Evolutionary conservation across 2,329 filamentous ascomycete species (phyloP).

Genomic region (Fusarium nelsonii): DNA sequence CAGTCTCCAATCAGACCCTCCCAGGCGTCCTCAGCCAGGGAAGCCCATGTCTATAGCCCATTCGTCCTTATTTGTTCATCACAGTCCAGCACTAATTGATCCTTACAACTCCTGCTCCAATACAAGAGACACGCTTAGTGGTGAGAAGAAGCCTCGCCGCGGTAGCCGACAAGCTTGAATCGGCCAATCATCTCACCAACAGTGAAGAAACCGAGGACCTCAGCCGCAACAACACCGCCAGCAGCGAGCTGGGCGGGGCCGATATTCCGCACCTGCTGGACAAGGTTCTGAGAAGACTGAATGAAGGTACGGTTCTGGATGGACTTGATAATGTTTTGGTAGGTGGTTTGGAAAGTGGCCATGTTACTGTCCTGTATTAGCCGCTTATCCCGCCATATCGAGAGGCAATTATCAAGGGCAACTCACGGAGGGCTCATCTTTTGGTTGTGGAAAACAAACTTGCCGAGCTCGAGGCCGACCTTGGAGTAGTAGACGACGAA

Average conservation of each 20-base stretch:
- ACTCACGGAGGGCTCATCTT: constrained; percentile 96
- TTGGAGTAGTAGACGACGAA: constrained; percentile 91
- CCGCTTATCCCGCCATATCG: constrained; percentile 13
- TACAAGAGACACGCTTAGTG: constrained; percentile 59
- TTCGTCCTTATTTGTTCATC: constrained; percentile 39
- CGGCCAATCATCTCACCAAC: constrained; percentile 96
- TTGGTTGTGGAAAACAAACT: constrained; percentile 87
- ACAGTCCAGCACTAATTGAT: constrained; percentile 29
- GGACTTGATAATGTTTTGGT: constrained; percentile 78
- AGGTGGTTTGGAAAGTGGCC: constrained; percentile 87
- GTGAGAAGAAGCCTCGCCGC: constrained; percentile 74
- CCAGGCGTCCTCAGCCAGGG: constrained; percentile 34
- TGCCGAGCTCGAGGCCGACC: constrained; percentile 87
- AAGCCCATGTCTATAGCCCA: constrained; percentile 44
- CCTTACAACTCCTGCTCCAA: constrained; percentile 25
- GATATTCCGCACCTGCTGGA: constrained; percentile 74
- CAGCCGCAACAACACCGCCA: constrained; percentile 82
- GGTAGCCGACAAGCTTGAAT: constrained; percentile 95
- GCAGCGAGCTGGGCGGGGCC: constrained; percentile 77
- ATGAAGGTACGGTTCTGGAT: constrained; percentile 73
- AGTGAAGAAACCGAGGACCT: constrained; percentile 96
- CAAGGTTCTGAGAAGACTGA: constrained; percentile 67
- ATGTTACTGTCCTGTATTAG: constrained; percentile 68
- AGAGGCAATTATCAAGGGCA: constrained; percentile 19
- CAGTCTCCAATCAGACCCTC: constrained; percentile 44